These are phyloP conservation scores for Microcos paniculata DNA, from an alignment of 345 rosid species.

Conservation along the genomic window DNA sequence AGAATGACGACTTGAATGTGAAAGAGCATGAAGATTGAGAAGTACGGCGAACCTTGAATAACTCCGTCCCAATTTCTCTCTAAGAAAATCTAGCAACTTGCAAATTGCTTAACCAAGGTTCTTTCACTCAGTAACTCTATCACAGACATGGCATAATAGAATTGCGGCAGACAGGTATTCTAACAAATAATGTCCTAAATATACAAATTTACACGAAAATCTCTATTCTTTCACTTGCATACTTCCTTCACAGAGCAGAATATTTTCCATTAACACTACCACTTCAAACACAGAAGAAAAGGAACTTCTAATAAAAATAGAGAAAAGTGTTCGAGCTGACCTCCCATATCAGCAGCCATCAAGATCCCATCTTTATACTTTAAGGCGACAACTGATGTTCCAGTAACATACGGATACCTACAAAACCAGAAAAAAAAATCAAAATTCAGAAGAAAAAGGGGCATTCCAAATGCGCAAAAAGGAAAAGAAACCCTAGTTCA, in stretches of 20 bases:
- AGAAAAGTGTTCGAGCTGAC: conserved; percentile 25
- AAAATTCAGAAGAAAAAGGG: background rate
- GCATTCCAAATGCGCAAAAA: conserved; percentile 1
- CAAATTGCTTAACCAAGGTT: background rate
- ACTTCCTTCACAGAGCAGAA: background rate
- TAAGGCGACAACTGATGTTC: conserved; percentile 88
- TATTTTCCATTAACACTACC: background rate
- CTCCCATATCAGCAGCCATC: conserved; percentile 99
- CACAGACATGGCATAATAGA: background rate
- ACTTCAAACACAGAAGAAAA: background rate
- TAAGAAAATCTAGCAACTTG: background rate
- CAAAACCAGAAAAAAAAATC: conserved; percentile 5
- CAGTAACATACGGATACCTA: conserved; percentile 94
- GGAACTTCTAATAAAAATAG: background rate
- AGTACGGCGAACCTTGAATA: background rate
- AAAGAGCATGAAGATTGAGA: background rate
- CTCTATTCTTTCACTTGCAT: background rate
- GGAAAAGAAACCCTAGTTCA: background rate
- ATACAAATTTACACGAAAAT: background rate
- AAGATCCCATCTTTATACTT: conserved; percentile 94
- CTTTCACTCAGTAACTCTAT: background rate
- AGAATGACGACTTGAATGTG: background rate
- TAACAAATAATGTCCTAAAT: background rate
- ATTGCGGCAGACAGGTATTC: background rate
- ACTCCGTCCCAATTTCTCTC: background rate